Conservation (phyloP, 805 yeast genomes). For the Myxozyma kluyveri region DNA sequence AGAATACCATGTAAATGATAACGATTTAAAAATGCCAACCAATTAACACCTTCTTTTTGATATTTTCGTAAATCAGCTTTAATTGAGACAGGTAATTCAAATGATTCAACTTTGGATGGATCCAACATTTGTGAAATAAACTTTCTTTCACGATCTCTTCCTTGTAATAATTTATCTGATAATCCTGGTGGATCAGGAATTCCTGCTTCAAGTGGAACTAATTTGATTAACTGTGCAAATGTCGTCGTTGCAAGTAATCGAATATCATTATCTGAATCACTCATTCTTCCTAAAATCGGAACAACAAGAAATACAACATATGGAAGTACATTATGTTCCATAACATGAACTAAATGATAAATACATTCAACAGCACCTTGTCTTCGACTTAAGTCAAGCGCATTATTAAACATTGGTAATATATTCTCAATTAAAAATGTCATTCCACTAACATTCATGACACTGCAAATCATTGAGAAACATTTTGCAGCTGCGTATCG, state of each 20-base stretch:
- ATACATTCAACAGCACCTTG: conserved; percentile 94
- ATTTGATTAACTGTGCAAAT: conserved; percentile 90
- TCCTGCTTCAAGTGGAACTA: conserved; percentile 96
- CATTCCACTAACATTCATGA: conserved; percentile 66
- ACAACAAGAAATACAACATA: conserved; percentile 93
- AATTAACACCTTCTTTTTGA: conserved; percentile 97
- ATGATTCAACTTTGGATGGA: conserved; percentile 82
- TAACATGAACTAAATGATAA: conserved; percentile 75
- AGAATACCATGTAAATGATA: conserved; percentile 95
- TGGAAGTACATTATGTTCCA: conserved; percentile 89
- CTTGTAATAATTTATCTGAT: conserved; percentile 77
- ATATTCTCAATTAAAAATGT: conserved; percentile 74
- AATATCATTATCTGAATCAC: conserved; percentile 87
- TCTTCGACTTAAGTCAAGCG: conserved; percentile 64
- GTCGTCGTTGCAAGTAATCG: conserved; percentile 90
- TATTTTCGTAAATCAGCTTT: conserved; percentile 90
- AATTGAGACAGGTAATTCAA: conserved; percentile 83
- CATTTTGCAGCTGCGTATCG: conserved; percentile 90
- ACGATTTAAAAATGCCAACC: conserved; percentile 93
- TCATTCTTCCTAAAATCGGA: conserved; percentile 96
- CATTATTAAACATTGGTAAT: conserved; percentile 76
- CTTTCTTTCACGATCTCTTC: conserved; percentile 90
- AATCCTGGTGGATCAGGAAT: conserved; percentile 91
- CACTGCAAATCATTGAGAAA: conserved; percentile 72
- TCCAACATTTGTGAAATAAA: conserved; percentile 98